Percentiles rank a stretch among this genome's conserved stretches.
Conservation (phyloP, 2,329 filamentous ascomycete species). For the Fusarium sp. region DNA sequence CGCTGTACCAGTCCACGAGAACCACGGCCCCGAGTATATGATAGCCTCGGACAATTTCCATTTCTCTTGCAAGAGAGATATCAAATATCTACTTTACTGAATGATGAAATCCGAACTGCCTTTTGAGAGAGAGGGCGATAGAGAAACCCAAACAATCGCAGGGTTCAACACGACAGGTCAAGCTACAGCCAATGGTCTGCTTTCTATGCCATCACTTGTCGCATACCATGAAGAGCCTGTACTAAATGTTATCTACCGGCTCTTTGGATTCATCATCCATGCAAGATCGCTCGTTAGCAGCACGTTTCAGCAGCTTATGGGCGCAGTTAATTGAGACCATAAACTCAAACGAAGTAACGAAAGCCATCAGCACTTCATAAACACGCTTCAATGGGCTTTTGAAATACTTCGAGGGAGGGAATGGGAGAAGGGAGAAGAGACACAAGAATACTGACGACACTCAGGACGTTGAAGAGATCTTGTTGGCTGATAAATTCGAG, state of each 20-base stretch:
- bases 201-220: conserved; percentile 56
- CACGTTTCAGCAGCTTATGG: conserved; percentile 50
- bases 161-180: conserved; percentile 54
- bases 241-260: conserved; percentile 50
- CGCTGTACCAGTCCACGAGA: too few species aligned
- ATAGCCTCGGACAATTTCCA: conserved; percentile 52
- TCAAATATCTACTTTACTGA: conserved; percentile 54
- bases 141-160: conserved; percentile 16
- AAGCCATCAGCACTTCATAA: conserved; percentile 58
- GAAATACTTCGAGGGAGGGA: conserved; percentile 50
- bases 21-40: neutral
- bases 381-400: conserved; percentile 54
- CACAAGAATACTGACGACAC: neutral
- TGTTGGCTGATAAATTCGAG: conserved; percentile 34
- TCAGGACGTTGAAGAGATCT: conserved; percentile 35
- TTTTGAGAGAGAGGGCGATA: conserved; percentile 47
- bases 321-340: conserved; percentile 47
- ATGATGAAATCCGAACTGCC: conserved; percentile 54
- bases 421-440: conserved; percentile 23
- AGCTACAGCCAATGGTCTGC: conserved; percentile 51
- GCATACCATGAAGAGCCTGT: conserved; percentile 49
- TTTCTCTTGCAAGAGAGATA: conserved; percentile 55
- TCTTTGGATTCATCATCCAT: conserved; percentile 55
- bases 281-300: conserved; percentile 47
- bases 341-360: conserved; percentile 51